A percentile compares a stretch with the other conserved stretches of the same genome.
phyloP scores from a whole-genome alignment of 148 eudicot genomes.

The Hydrangea macrophylla region DNA sequence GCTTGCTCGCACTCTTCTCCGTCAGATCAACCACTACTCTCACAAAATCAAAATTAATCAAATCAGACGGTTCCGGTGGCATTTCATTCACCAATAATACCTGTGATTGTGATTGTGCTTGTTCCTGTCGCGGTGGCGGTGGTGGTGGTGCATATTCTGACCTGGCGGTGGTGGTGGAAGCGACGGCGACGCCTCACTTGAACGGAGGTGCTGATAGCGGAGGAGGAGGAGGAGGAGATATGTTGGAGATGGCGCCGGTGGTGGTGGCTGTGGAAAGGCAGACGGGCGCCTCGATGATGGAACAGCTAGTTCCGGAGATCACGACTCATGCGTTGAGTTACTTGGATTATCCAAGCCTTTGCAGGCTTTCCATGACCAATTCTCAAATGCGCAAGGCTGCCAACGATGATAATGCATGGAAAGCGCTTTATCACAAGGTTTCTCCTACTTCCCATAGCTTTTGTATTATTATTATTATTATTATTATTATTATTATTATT shows the following conservation, averaged over 20 bases:
- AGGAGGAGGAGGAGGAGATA: slow-evolving; percentile 27
- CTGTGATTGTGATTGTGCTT: slow-evolving; percentile 17
- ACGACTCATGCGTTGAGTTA: slow-evolving; percentile 88
- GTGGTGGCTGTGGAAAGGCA: slow-evolving; percentile 37
- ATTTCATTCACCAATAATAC: neutral
- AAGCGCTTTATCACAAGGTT: slow-evolving; percentile 91
- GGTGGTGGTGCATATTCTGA: slow-evolving; percentile 26
- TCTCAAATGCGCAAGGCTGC: slow-evolving; percentile 91
- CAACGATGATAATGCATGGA: slow-evolving; percentile 98
- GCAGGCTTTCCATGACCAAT: slow-evolving; percentile 89
- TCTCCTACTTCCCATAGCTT: no score
- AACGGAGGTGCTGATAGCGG: slow-evolving; percentile 15
- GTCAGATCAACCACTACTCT: slow-evolving; percentile 28
- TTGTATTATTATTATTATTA: no score
- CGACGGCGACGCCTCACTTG: slow-evolving; percentile 14
- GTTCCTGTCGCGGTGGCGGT: slow-evolving; percentile 31
- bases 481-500: no score
- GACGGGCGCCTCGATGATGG: slow-evolving; percentile 94
- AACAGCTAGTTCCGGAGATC: slow-evolving; percentile 92
- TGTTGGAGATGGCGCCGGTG: slow-evolving; percentile 35
- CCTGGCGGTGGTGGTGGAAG: slow-evolving; percentile 21
- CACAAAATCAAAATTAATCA: slow-evolving; percentile 9
- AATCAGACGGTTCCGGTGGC: slow-evolving; percentile 4
- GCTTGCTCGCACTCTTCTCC: slow-evolving; percentile 32
- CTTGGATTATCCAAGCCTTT: slow-evolving; percentile 86